A percentile compares a stretch with the other conserved stretches of the same genome.
Evolutionary conservation across 1,139 yeast species (phyloP).

Genomic region (Debaryomycetaceae sp.): DNA sequence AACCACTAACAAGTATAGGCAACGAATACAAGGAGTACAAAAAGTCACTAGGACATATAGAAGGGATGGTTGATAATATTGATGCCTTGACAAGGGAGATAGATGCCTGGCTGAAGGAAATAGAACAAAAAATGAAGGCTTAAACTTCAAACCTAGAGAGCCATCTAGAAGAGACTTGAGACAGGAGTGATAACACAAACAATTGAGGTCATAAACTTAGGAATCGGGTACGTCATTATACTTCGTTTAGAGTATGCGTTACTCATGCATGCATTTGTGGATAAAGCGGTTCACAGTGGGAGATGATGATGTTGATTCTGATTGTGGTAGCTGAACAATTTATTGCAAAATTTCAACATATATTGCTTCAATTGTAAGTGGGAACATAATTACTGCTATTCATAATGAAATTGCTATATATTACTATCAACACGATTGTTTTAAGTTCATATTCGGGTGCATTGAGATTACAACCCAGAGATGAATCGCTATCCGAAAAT

Average conservation of each 20-base stretch:
- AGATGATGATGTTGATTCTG: background rate
- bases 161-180: background rate
- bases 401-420: background rate
- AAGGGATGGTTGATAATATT: conserved; percentile 41
- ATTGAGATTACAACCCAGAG: background rate
- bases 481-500: background rate
- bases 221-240: too few species aligned
- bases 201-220: too few species aligned
- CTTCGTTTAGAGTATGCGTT: too few species aligned
- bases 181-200: too few species aligned
- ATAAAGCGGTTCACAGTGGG: background rate
- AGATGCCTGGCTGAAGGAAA: conserved; percentile 57
- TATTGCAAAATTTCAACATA: too few species aligned
- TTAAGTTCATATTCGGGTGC: background rate
- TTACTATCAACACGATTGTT: background rate
- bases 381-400: background rate
- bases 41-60: conserved; percentile 39
- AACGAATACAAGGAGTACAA: conserved; percentile 28
- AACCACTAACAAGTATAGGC: conserved; percentile 13
- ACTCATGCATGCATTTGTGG: too few species aligned
- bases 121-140: conserved; percentile 22
- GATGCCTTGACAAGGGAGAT: conserved; percentile 51
- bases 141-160: background rate
- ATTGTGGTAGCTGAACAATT: too few species aligned
- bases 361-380: too few species aligned